Percentiles rank a stretch among this genome's conserved stretches.
These are phyloP conservation scores for Fusarium napiforme DNA, from an alignment of 2,329 filamentous ascomycete genomes.

Conservation along the genomic window DNA sequence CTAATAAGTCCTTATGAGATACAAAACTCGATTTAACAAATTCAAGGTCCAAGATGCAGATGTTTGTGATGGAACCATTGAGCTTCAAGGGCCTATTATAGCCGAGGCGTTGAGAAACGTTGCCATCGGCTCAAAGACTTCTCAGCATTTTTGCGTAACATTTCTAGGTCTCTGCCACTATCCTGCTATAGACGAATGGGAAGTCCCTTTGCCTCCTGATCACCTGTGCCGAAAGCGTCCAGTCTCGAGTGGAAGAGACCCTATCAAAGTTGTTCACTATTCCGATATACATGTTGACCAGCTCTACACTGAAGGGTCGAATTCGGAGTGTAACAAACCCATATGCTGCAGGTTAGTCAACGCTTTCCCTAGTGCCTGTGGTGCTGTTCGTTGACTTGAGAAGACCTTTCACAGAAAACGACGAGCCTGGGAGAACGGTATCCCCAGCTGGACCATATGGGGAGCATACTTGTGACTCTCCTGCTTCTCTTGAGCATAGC, in stretches of 20 bases:
- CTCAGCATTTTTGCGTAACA: constrained; percentile 62
- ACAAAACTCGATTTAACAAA: background rate
- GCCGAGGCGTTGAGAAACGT: constrained; percentile 61
- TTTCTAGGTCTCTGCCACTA: constrained; percentile 65
- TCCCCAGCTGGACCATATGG: constrained; percentile 64
- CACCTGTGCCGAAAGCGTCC: constrained; percentile 53
- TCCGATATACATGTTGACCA: constrained; percentile 70
- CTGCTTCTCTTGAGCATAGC: constrained; percentile 62
- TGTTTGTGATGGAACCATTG: constrained; percentile 64
- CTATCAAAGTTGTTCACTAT: constrained; percentile 67
- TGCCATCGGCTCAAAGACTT: constrained; percentile 59
- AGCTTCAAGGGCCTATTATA: constrained; percentile 63
- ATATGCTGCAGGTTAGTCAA: constrained; percentile 64
- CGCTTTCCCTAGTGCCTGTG: no score
- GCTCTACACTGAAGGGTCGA: constrained; percentile 64
- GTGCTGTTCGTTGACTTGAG: background rate
- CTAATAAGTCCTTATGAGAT: background rate
- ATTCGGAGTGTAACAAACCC: constrained; percentile 65
- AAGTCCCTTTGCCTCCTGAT: constrained; percentile 56
- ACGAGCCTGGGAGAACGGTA: constrained; percentile 60
- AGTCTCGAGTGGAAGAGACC: constrained; percentile 55
- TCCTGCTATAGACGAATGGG: constrained; percentile 56
- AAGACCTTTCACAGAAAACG: constrained; percentile 58
- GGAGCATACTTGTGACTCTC: constrained; percentile 64
- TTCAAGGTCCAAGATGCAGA: constrained; percentile 63